phyloP scores from a whole-genome alignment of 1,284 basidiomycete species.

The Ceratobasidium sp. region DNA sequence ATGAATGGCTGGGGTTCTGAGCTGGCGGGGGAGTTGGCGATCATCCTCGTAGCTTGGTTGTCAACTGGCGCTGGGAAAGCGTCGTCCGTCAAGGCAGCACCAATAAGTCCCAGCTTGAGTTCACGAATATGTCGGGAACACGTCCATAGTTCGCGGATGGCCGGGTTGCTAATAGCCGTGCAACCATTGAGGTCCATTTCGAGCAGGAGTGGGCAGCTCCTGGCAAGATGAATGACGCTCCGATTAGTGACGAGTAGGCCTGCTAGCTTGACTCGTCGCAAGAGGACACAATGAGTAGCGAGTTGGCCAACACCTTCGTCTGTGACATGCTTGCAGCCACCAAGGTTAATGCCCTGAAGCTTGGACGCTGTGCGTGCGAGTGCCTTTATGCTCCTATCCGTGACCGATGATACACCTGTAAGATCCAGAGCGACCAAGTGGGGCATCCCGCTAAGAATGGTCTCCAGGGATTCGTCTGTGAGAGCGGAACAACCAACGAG shows the following conservation, averaged over 20 bases:
- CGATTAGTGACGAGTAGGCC: conserved; percentile 84
- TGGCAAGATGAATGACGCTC: conserved; percentile 85
- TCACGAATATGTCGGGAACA: conserved; percentile 88
- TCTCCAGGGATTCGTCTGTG: conserved; percentile 74
- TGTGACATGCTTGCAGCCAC: conserved; percentile 85
- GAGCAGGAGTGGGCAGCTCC: conserved; percentile 85
- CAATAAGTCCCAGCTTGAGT: conserved; percentile 86
- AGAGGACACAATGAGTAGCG: conserved; percentile 77
- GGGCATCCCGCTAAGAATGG: conserved; percentile 77
- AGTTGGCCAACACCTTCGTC: conserved; percentile 83
- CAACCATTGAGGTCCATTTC: conserved; percentile 95
- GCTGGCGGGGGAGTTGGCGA: conserved; percentile 64
- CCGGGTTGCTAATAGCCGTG: conserved; percentile 79
- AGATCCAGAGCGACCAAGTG: conserved; percentile 92
- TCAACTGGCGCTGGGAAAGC: conserved; percentile 82
- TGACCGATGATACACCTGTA: conserved; percentile 76
- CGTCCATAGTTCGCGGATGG: conserved; percentile 88
- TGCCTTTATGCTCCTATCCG: conserved; percentile 76
- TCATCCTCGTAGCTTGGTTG: conserved; percentile 12
- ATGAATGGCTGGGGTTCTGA: conserved; percentile 20
- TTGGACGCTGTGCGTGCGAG: conserved; percentile 79
- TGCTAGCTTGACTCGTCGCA: conserved; percentile 91
- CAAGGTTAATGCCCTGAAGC: conserved; percentile 93
- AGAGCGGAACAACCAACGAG: conserved; percentile 86
- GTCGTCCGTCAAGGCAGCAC: conserved; percentile 77